Percentiles rank a stretch among this genome's conserved stretches.
These are phyloP conservation scores for Blastobotrys arbuscula DNA, from an alignment of 1,139 yeast genomes.

Conservation along the genomic window DNA sequence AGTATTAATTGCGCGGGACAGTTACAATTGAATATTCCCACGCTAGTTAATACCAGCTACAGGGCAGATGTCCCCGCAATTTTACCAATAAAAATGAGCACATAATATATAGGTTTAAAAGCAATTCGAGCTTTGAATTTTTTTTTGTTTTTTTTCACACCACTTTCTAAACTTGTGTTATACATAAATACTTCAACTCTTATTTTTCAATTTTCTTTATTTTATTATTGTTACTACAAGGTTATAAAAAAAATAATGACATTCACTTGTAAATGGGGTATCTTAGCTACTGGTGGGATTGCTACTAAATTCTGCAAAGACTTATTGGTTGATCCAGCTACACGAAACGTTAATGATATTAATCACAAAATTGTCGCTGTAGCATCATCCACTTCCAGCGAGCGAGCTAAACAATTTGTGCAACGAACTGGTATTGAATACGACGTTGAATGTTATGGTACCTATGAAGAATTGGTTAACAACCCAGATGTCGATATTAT, in stretches of 20 bases:
- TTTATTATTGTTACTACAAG: too few species aligned
- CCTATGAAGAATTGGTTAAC: constrained; percentile 38
- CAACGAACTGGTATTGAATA: constrained; percentile 3
- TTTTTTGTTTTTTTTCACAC: too few species aligned
- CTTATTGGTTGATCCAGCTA: constrained; percentile 26
- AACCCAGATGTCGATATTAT: constrained; percentile 48
- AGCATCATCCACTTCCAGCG: constrained; percentile 29
- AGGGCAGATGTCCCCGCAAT: too few species aligned
- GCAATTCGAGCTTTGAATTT: too few species aligned
- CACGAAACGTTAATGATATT: constrained; percentile 29
- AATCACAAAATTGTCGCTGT: constrained; percentile 32
- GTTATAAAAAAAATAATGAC: constrained; percentile 17
- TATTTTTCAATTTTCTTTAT: too few species aligned
- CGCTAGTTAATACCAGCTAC: too few species aligned
- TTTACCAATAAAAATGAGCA: too few species aligned
- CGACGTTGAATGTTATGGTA: constrained; percentile 28
- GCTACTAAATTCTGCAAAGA: constrained; percentile 29
- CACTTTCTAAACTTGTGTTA: too few species aligned
- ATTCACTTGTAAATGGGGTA: constrained; percentile 26
- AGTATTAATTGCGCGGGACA: too few species aligned
- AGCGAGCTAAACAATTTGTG: constrained; percentile 28
- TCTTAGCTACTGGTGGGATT: constrained; percentile 31
- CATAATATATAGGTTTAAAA: too few species aligned
- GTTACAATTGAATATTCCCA: too few species aligned
- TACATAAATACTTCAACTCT: too few species aligned